Evolutionary conservation across 805 yeast species (phyloP), one percentile per base, ranked within the genome.

Genomic region (Metschnikowia orientalis): DNA sequence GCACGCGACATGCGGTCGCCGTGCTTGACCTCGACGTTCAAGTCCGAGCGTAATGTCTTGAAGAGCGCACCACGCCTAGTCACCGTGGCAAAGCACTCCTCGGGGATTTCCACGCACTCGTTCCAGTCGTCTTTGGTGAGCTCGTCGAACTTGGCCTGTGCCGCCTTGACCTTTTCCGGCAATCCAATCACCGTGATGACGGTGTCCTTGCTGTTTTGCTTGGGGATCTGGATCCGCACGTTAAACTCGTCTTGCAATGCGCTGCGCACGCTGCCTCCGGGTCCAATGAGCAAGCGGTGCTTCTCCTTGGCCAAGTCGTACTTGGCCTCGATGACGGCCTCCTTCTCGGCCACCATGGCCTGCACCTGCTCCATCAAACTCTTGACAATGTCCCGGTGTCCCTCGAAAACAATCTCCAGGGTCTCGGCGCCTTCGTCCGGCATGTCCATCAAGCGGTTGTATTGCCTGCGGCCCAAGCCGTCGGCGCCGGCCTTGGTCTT

Each of bases 251-350:
- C 65, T 62, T 87, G 90, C 42, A 87, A 57, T 8, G 74, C 66
- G 46, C 81, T 81, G 60, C 90, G 85, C 38, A 73, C 71, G 8
- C 76, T 51, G 26, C 97, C 97, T 37, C 78, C 77, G 23, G 87
- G 78, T 23, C 97, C 97, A 56, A 90, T 76, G 32, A 90, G 52
- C 7, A 77, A 69, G 48, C 86, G 75, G 49, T 85, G 90, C 53
- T 80, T 81, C 38, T 77, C 81, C 53, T 77, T 76, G 24, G 92
- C 76, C 48, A 90, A 67, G 10, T 68, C 77, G 37, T 71, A 47
- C 23, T 65, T 70, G 43, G 69, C 80, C 23, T 66, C 60, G 30
- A 71, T 62, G 30, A 78, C 61, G 33, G 75, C 76, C 55, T 86
- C 87, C 42, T 75, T 75, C 21, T 74, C 78, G 12, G 63, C 68